Conservation (phyloP, 345 rosid genomes). For the Arabis hirsuta region DNA sequence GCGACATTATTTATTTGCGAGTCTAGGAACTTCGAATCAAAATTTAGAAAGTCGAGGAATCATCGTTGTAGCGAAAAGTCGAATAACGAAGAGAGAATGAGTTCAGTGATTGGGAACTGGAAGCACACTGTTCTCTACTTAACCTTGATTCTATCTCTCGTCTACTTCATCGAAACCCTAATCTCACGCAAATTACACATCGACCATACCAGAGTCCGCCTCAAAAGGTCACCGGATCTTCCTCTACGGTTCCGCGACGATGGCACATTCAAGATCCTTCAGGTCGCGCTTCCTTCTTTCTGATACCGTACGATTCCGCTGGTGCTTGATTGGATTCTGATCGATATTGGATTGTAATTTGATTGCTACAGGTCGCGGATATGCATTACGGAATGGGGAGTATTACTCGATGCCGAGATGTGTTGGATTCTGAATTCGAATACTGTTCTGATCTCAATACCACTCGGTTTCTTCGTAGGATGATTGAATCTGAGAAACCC, state of each 20-base stretch:
- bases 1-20: not conserved
- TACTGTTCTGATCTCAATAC: constrained; percentile 89
- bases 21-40: not conserved
- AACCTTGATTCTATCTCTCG: constrained; percentile 40
- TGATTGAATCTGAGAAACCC: constrained; percentile 76
- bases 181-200: constrained; percentile 50
- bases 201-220: constrained; percentile 48
- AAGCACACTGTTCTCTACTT: constrained; percentile 53
- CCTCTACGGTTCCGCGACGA: constrained; percentile 81
- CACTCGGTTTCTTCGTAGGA: constrained; percentile 66
- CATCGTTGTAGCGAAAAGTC: constrained; percentile 5
- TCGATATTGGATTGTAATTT: not conserved
- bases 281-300: constrained; percentile 48
- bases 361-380: constrained; percentile 68
- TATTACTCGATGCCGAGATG: constrained; percentile 78
- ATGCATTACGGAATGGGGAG: constrained; percentile 87
- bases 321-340: not conserved
- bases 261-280: constrained; percentile 94
- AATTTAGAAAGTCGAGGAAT: not conserved
- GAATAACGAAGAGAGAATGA: constrained; percentile 32
- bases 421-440: constrained; percentile 55
- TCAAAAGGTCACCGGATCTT: constrained; percentile 62
- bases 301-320: not conserved
- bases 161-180: constrained; percentile 55
- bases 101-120: constrained; percentile 36